Evolutionary conservation across 2,329 filamentous ascomycete species (phyloP), one percentile per base, ranked within the genome.

Genomic region (Trichoderma koningiopsis): DNA sequence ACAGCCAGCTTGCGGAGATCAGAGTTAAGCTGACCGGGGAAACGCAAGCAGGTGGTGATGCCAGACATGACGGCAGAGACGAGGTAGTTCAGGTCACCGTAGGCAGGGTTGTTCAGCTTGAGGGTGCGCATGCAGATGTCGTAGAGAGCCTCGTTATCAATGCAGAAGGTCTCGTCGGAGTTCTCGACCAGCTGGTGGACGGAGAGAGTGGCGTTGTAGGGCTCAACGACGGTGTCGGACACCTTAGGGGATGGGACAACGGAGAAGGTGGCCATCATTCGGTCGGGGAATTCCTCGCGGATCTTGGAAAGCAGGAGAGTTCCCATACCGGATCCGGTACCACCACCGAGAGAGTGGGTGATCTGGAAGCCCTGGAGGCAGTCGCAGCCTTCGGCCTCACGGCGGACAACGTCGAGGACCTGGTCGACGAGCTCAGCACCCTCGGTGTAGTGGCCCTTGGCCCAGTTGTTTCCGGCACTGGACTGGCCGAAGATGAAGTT

Each of bases 311-410:
- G 98, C 83, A 99, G 86, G 79, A 99, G 90, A 71, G 96, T 99
- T 87, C 96, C 96, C 96, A 99, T 99, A 92, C 96, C 96, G 78
- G 96, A 95, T 94, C 96, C 96, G 79, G 96, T 99, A 91, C 96
- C 96, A 92, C 96, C 96, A 91, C 96, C 96, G 74, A 98, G 94
- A 67, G 96, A 98, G 92, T 99, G 96, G 82, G 96, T 99, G 87
- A 99, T 98, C 88, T 99, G 96, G 92, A 99, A 99, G 83, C 96
- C 96, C 87, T 99, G 96, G 74, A 99, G 94, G 89, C 93, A 97
- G 89, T 99, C 96, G 82, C 96, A 98, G 83, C 92, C 93, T 87
- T 99, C 96, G 76, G 96, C 95, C 89, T 99, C 96, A 79, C 96
- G 95, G 82, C 96, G 96, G 81, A 99, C 95, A 75, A 99, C 96